These are phyloP conservation scores for Pseudevernia furfuracea DNA, from an alignment of 495 filamentous ascomycete species.

Conservation along the genomic window DNA sequence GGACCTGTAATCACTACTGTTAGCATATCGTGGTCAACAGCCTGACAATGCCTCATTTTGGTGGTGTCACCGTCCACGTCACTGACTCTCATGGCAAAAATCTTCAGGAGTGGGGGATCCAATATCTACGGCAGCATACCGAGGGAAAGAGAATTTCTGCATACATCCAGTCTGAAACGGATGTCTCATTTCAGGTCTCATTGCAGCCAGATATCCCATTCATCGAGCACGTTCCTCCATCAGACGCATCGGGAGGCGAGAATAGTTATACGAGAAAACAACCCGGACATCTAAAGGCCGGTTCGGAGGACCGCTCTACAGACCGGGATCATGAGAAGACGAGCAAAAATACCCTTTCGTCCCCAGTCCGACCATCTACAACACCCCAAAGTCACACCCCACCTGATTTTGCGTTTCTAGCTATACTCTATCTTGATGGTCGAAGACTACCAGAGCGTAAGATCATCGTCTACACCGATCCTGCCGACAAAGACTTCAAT, in stretches of 20 bases:
- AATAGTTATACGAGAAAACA: neutral
- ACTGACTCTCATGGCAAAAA: conserved; percentile 17
- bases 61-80: conserved; percentile 24
- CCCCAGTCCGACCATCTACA: neutral
- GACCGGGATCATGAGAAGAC: neutral
- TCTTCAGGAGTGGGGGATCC: conserved; percentile 29
- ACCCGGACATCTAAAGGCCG: neutral
- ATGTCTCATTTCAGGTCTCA: conserved; percentile 8
- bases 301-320: neutral
- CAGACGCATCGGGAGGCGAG: neutral
- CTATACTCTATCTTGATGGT: conserved; percentile 28
- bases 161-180: conserved; percentile 26
- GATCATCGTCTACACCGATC: conserved; percentile 27
- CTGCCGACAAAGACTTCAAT: conserved; percentile 16
- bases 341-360: neutral
- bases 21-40: neutral
- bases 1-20: neutral
- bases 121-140: conserved; percentile 12
- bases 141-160: conserved; percentile 21
- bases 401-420: conserved; percentile 27
- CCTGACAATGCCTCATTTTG: conserved; percentile 25
- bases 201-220: conserved; percentile 26
- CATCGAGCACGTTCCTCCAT: neutral
- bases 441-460: conserved; percentile 24
- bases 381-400: neutral